Conservation (phyloP, 2,329 filamentous ascomycete species). For the Claviceps maximensis region DNA sequence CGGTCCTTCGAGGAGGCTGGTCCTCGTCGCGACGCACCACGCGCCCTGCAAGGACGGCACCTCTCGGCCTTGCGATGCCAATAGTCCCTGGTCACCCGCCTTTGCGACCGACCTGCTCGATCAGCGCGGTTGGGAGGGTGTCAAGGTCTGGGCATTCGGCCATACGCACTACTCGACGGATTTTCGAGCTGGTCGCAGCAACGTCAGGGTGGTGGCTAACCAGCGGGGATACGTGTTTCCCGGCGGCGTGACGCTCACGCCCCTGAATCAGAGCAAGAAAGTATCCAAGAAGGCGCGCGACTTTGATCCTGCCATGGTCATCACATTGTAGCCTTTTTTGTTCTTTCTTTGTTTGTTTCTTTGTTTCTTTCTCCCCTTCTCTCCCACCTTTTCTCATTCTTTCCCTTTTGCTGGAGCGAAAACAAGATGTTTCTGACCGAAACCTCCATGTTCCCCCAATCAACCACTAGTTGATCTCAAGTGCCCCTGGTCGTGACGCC, state of each 20-base stretch:
- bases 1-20: constrained; percentile 7
- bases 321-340: constrained; percentile 4
- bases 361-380: too few species aligned
- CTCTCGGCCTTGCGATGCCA: background rate
- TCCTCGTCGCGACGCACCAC: constrained; percentile 45
- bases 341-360: too few species aligned
- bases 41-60: constrained; percentile 21
- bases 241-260: background rate
- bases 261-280: background rate
- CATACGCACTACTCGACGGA: constrained; percentile 34
- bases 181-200: constrained; percentile 13
- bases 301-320: constrained; percentile 3
- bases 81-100: background rate
- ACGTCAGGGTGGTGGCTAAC: constrained; percentile 28
- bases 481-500: too few species aligned
- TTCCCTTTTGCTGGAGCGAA: too few species aligned
- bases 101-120: constrained; percentile 21
- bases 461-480: too few species aligned
- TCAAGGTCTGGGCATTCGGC: constrained; percentile 32
- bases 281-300: background rate
- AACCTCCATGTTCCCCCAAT: too few species aligned
- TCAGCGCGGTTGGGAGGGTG: constrained; percentile 17
- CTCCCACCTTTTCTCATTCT: too few species aligned
- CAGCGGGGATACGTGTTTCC: constrained; percentile 29
- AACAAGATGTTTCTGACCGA: too few species aligned